Base-by-base conservation (phyloP, 192 early-diverging fungal species). In the Pecoramyces ruminantium region DNA sequence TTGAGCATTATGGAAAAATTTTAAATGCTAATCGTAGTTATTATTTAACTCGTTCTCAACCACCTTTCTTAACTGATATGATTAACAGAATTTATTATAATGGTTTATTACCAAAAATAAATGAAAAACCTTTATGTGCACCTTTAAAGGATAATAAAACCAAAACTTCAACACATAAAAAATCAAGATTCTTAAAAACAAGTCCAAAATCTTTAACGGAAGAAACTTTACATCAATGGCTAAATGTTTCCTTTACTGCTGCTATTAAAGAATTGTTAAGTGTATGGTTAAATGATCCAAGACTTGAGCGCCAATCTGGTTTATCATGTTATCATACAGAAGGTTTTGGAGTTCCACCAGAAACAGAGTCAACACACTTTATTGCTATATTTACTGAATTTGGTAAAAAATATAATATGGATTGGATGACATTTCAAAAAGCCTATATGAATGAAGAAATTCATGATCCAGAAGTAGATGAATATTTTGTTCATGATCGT, bases 41-140 rank as follows among this genome's bases (percentile, higher is more conserved):
- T 88, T 99, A 98, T 84, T 86, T 99, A 29, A 94, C 93, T 0
- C 92, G 98, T 29, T 97, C 96, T 13, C 98, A 99, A 86, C 98
- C 98, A 21, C 98, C 98, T 13, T 98, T 99, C 86, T 86, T 99
- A 77, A 97, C 96, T 0, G 97, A 98, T 84, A 98, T 99, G 98
- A 88, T 92, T 9, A 87, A 94, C 79, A 89, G 93, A 81, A 93
- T 95, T n/a, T 93, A 88, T 79, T 87, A 89, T 81, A 85, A 25
- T 25, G 86, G 12, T 87, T 96, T 78, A 83, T 87, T 4, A 80
- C 84, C 4, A 85, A 84, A 82, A 80, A 78, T 14, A 79, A 84
- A 21, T 83, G 86, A 38, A 78, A 85, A 18, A 40, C n/a, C n/a
- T n/a, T n/a, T n/a, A n/a, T n/a, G n/a, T n/a, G n/a, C n/a, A n/a